Evolutionary conservation across 768 basidiomycete genomes (phyloP), one percentile per base, ranked within the genome.

Genomic region (Macrolepiota dolichaula): DNA sequence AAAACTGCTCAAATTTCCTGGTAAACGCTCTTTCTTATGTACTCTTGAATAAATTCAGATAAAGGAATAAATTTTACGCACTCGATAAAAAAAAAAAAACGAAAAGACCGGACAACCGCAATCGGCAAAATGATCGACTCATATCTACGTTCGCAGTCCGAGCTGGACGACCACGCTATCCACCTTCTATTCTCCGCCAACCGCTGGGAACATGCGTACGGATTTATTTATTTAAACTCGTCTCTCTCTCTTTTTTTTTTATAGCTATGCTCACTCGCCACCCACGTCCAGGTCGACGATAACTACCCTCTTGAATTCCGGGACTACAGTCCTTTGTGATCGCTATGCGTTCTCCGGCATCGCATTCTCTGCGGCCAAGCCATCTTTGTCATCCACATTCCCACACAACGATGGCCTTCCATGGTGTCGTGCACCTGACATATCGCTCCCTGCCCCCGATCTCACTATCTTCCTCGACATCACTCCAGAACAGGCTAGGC

Each of bases 141-240:
- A 27, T 99, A 98, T 72, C 80, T 99, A 58, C 86, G 85, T 51
- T 91, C 90, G 13, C 74, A 91, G 54, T 81, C 89, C 13, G 93
- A 98, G 13, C 81, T 99, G 53, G 94, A 96, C 72, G 95, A 98
- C 75, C 89, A 80, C 63, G 91, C 88, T 1, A 87, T 98, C 52
- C 96, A 98, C 70, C 85, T 98, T 2, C 83, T 99, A 59, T 98
- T 99, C 79, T 89, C 94, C 47, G 97, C 96, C 1, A 99, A 99
- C 70, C 84, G 96, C 37, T 98, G 97, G 97, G 96, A 98, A 71
- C 84, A 90, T 63, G 88, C 89, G 92, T 96, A 69, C 57, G 85
- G 78, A n/a, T n/a, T n/a, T n/a, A n/a, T 29, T 24, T 1, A 25
- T 25, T 2, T 27, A 19, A 47, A 19, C 22, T 9, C 35, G 7